Percentiles rank a stretch among this genome's conserved stretches.
These are phyloP conservation scores for Pleurotus sapidus DNA, from an alignment of 768 basidiomycete genomes.

Conservation along the genomic window DNA sequence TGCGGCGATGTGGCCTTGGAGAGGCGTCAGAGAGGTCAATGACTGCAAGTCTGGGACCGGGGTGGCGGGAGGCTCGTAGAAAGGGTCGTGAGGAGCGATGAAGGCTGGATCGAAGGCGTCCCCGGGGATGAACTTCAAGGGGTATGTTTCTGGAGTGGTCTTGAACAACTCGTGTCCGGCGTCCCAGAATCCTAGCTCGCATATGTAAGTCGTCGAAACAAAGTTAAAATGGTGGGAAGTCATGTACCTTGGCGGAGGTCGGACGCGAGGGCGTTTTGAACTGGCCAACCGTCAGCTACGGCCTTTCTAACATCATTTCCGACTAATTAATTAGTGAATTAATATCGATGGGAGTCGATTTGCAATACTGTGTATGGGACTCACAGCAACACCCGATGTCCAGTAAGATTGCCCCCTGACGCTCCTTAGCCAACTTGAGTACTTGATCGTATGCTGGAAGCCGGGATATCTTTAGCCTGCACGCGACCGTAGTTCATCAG, in stretches of 20 bases:
- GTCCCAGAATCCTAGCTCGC: conserved; percentile 51
- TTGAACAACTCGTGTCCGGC: conserved; percentile 61
- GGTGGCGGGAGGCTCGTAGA: conserved; percentile 18
- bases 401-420: conserved; percentile 30
- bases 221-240: not conserved
- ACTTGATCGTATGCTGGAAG: conserved; percentile 30
- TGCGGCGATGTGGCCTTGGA: conserved; percentile 42
- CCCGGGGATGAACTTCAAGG: conserved; percentile 52
- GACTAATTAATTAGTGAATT: conserved; percentile 20
- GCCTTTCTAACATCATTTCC: conserved; percentile 38
- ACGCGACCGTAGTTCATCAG: not conserved
- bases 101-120: conserved; percentile 47
- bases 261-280: conserved; percentile 30
- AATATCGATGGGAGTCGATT: too few relatives aligned
- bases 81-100: conserved; percentile 29
- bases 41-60: conserved; percentile 22
- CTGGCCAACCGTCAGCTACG: conserved; percentile 37
- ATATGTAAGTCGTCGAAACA: not conserved
- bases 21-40: conserved; percentile 39
- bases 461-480: conserved; percentile 27
- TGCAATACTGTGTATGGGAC: not conserved
- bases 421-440: conserved; percentile 21
- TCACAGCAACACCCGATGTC: conserved; percentile 46
- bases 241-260: conserved; percentile 30
- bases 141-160: conserved; percentile 48